Base-by-base conservation (phyloP, 2,329 filamentous ascomycete species). In the Colletotrichum tropicicola region DNA sequence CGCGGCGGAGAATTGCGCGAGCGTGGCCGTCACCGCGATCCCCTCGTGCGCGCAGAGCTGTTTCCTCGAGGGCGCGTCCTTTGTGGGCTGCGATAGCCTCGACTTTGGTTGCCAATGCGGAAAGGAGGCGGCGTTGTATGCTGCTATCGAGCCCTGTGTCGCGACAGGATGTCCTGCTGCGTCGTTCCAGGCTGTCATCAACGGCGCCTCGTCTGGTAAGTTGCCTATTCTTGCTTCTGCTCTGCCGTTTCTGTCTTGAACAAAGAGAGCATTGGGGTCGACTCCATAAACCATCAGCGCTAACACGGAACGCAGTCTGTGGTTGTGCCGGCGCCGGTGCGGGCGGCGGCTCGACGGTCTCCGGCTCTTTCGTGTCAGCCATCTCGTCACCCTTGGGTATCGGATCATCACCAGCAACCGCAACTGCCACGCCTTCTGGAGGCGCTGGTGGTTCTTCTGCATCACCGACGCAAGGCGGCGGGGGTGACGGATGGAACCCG, bases 91-190 rank as follows among this genome's bases (percentile, higher is more conserved):
- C 56, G 69, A 60, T 23, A 62, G 68, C 19, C 35, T 59, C 23
- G 73, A 75, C 64, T 75, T 70, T 39, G 67, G 67, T 8, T 75
- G 73, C 21, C 72, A 74, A 25, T 75, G 73, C 54, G 55, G 70
- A 15, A 55, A 68, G 12, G 70, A 68, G 6, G 60, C 65, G 23
- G 68, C 65, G 10, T 60, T 75, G 2, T 71, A 71, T 3, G 48
- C 65, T 32, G 63, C 71, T 23, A 66, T 74, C 28, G 66, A 72
- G 13, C 73, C 73, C 9, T 75, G 73, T 49, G 72, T 75, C 2
- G 68, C 69, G 2, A 73, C 69, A 1, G 71, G 69, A 3, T 75
- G 74, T 39, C 69, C 68, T 1, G 44, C 69, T 6, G 67, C 60
- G 3, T 69, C 69, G 2, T 60, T 74, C 21, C 66, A 66, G 13